Evolutionary conservation across 1,139 yeast genomes (phyloP).

Genomic region (Scheffersomyces insectosa): DNA sequence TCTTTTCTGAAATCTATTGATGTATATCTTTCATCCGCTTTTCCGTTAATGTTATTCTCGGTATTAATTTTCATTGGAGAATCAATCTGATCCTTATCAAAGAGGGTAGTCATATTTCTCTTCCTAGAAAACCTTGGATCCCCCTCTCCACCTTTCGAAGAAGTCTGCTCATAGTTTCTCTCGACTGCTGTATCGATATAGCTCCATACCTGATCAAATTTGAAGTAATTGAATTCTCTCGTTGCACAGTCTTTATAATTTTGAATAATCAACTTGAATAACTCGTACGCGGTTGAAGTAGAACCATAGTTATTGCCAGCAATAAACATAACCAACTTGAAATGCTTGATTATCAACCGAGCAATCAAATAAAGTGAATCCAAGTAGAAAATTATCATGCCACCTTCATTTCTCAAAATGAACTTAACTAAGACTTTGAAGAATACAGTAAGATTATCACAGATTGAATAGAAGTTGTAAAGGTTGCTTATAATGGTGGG

Average conservation of each 20-base stretch:
- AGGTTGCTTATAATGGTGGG: constrained; percentile 33
- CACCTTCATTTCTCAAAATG: constrained; percentile 42
- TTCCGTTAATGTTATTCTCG: constrained; percentile 11
- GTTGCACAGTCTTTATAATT: constrained; percentile 37
- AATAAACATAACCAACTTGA: constrained; percentile 37
- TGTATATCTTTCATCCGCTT: constrained; percentile 22
- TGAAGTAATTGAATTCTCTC: constrained; percentile 35
- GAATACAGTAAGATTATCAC: constrained; percentile 43
- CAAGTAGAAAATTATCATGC: constrained; percentile 41
- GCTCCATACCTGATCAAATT: constrained; percentile 37
- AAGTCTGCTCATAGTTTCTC: constrained; percentile 8
- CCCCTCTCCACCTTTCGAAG: not conserved
- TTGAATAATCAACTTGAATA: constrained; percentile 33
- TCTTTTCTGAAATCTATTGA: constrained; percentile 30
- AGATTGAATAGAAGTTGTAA: constrained; percentile 32
- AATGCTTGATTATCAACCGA: constrained; percentile 35
- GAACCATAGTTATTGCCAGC: constrained; percentile 25
- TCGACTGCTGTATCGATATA: constrained; percentile 37
- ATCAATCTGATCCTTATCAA: constrained; percentile 28
- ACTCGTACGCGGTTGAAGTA: constrained; percentile 33
- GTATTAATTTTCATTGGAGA: constrained; percentile 37
- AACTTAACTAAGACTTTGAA: constrained; percentile 40
- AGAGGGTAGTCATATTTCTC: not conserved
- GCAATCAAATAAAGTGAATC: constrained; percentile 42
- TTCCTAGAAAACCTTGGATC: constrained; percentile 2